These are phyloP conservation scores for Pseudocercospora crystallina DNA, from an alignment of 2,329 filamentous ascomycete species.

Conservation along the genomic window DNA sequence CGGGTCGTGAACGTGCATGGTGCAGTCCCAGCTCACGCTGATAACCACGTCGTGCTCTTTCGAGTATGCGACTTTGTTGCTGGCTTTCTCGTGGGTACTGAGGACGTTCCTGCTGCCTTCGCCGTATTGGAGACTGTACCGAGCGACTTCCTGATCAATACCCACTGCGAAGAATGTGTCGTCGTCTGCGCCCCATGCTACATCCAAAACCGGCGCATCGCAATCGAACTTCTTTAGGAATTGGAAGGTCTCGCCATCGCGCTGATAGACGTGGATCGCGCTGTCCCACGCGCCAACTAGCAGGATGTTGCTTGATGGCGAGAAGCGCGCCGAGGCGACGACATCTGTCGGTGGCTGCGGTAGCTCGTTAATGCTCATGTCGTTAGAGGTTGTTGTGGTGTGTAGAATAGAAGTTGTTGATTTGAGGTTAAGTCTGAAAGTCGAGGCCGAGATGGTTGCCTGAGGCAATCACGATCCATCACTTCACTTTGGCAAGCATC, in stretches of 20 bases:
- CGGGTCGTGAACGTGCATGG: slow-evolving; percentile 78
- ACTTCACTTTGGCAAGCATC: too few relatives aligned
- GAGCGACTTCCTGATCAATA: slow-evolving; percentile 78
- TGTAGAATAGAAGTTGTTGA: not conserved
- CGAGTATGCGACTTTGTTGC: slow-evolving; percentile 84
- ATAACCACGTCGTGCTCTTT: slow-evolving; percentile 73
- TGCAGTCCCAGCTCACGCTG: slow-evolving; percentile 91
- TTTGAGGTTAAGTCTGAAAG: not conserved
- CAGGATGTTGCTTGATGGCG: slow-evolving; percentile 73
- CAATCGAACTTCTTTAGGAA: slow-evolving; percentile 32
- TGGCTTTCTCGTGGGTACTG: slow-evolving; percentile 69
- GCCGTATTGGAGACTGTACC: slow-evolving; percentile 70
- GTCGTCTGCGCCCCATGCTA: slow-evolving; percentile 83
- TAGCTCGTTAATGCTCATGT: slow-evolving; percentile 56
- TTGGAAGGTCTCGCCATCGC: slow-evolving; percentile 36
- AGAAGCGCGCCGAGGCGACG: slow-evolving; percentile 83
- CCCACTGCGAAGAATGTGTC: slow-evolving; percentile 80
- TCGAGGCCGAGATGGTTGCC: not conserved
- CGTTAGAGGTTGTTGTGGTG: not conserved
- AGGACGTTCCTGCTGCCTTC: slow-evolving; percentile 60
- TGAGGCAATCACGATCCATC: too few relatives aligned
- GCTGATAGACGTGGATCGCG: slow-evolving; percentile 76
- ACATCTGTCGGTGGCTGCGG: slow-evolving; percentile 79
- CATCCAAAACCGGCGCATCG: slow-evolving; percentile 82
- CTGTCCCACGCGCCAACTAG: slow-evolving; percentile 96